phyloP scores from a whole-genome alignment of 2,329 filamentous ascomycete species.

The Cladobotryum mycophilum region DNA sequence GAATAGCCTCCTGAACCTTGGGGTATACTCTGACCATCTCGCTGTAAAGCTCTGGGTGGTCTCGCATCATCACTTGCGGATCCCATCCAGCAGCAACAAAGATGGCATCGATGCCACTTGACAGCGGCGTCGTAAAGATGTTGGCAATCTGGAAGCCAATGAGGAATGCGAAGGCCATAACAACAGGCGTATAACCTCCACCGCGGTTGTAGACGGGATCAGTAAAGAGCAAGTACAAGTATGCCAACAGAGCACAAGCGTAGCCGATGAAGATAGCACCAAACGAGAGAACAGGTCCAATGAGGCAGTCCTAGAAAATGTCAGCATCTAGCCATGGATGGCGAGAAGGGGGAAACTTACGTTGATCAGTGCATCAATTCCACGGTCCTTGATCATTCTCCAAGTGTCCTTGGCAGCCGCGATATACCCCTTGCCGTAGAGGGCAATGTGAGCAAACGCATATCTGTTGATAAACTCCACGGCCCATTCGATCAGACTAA shows the following conservation, averaged over 20 bases:
- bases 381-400: constrained; percentile 85
- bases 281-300: constrained; percentile 67
- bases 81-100: constrained; percentile 74
- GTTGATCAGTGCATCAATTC: constrained; percentile 84
- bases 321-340: constrained; percentile 13
- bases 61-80: constrained; percentile 66
- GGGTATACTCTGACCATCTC: constrained; percentile 79
- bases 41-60: constrained; percentile 76
- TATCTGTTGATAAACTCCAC: constrained; percentile 87
- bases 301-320: constrained; percentile 59
- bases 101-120: constrained; percentile 84
- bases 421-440: constrained; percentile 87
- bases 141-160: constrained; percentile 87
- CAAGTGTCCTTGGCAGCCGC: constrained; percentile 83
- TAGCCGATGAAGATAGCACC: constrained; percentile 81
- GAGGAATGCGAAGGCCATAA: constrained; percentile 80
- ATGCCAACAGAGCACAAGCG: constrained; percentile 71
- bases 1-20: constrained; percentile 71
- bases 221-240: constrained; percentile 80
- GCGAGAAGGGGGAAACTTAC: constrained; percentile 21
- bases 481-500: constrained; percentile 75
- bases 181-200: constrained; percentile 65
- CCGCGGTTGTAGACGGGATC: constrained; percentile 68
- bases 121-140: constrained; percentile 81
- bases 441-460: constrained; percentile 84